phyloP scores from a whole-genome alignment of 208 protist genomes.

The Acanthamoeba sp. region DNA sequence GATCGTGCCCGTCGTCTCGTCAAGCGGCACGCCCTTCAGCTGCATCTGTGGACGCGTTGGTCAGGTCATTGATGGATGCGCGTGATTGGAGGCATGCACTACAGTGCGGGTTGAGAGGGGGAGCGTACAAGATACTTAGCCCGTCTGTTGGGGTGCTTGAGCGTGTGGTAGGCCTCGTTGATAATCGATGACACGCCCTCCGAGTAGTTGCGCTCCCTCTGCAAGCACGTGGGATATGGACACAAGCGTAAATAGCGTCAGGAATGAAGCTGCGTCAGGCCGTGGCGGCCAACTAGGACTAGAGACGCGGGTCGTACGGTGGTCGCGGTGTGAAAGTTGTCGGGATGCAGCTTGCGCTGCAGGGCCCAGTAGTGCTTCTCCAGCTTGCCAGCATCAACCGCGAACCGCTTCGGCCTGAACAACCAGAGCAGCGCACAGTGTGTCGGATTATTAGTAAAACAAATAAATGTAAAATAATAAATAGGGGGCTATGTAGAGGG shows the following conservation, averaged over 20 bases:
- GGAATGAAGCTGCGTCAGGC: no score
- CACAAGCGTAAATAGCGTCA: not conserved
- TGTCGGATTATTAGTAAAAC: no score
- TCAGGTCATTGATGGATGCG: not conserved
- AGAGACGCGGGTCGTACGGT: no score
- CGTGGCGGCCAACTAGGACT: no score
- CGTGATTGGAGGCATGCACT: not conserved
- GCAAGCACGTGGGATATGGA: not conserved
- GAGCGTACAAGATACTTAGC: not conserved
- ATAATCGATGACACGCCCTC: conserved; percentile 38
- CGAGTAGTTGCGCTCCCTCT: conserved; percentile 8
- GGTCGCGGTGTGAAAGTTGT: conserved; percentile 27
- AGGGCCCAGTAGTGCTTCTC: conserved; percentile 55
- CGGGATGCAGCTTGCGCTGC: conserved; percentile 33
- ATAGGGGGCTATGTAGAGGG: no score
- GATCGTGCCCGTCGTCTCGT: conserved; percentile 25
- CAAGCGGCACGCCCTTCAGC: not conserved
- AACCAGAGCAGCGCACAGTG: no score
- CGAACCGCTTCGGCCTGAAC: not conserved
- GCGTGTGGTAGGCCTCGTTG: conserved; percentile 54
- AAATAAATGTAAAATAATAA: no score
- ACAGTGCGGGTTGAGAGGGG: not conserved
- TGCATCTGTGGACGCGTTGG: not conserved
- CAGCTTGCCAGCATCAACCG: not conserved
- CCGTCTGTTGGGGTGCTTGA: conserved; percentile 37